phyloP scores from a whole-genome alignment of 1,284 basidiomycete species.

The Afroboletus lepidellus region DNA sequence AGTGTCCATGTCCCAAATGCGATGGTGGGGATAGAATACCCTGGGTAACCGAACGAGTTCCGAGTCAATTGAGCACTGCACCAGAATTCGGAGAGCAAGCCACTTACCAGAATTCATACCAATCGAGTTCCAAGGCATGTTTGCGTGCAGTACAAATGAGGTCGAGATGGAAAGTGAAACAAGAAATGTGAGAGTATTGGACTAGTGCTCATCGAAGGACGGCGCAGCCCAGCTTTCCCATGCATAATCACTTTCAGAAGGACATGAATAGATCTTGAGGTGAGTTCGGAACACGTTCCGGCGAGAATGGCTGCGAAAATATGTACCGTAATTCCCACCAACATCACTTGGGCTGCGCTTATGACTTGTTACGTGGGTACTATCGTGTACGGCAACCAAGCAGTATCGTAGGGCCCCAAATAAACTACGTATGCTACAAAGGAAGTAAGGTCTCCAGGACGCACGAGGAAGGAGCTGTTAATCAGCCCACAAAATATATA shows the following conservation, averaged over 20 bases:
- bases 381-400: neutral
- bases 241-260: neutral
- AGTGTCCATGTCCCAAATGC: slow-evolving; percentile 55
- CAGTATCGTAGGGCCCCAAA: neutral
- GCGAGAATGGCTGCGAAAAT: too few relatives aligned
- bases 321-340: too few relatives aligned
- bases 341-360: too few relatives aligned
- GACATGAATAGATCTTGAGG: neutral
- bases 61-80: neutral
- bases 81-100: neutral
- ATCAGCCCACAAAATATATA: neutral
- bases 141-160: neutral
- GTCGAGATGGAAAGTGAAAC: neutral
- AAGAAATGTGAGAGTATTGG: too few relatives aligned
- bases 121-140: slow-evolving; percentile 49
- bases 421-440: neutral
- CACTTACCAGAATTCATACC: slow-evolving; percentile 44
- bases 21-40: slow-evolving; percentile 45
- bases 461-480: neutral
- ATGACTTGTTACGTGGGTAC: neutral
- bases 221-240: neutral
- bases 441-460: neutral
- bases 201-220: too few relatives aligned
- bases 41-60: slow-evolving; percentile 22
- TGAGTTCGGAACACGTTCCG: too few relatives aligned